A percentile compares a stretch with the other conserved stretches of the same genome.
Conservation (phyloP, 805 yeast genomes). For the baker's yeast (Saccharomyces cerevisiae) region DNA sequence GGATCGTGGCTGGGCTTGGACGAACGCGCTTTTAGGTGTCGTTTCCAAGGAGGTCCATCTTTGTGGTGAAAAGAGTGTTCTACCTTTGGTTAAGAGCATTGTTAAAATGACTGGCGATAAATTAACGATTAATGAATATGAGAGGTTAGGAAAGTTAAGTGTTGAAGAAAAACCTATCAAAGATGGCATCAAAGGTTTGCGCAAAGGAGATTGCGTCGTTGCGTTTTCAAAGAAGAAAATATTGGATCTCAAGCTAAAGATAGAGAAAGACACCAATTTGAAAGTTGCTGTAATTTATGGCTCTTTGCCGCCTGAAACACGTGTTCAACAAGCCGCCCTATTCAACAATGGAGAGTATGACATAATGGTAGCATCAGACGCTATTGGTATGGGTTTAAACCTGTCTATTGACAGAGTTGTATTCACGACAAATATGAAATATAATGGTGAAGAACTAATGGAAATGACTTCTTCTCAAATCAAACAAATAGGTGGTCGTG, state of each 20-base stretch:
- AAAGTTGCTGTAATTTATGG: slow-evolving; percentile 91
- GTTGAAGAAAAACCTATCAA: slow-evolving; percentile 39
- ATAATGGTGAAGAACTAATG: slow-evolving; percentile 49
- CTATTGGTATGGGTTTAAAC: slow-evolving; percentile 95
- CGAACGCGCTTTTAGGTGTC: slow-evolving; percentile 80
- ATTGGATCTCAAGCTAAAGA: slow-evolving; percentile 54
- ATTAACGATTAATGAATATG: slow-evolving; percentile 58
- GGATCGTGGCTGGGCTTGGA: slow-evolving; percentile 88
- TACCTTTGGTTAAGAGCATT: slow-evolving; percentile 54
- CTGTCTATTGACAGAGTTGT: slow-evolving; percentile 73
- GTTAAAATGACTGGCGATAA: slow-evolving; percentile 72
- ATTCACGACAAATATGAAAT: slow-evolving; percentile 61
- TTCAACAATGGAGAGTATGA: slow-evolving; percentile 78
- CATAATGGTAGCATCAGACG: slow-evolving; percentile 89
- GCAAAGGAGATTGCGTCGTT: slow-evolving; percentile 80
- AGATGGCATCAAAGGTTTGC: slow-evolving; percentile 22
- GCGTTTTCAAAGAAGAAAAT: slow-evolving; percentile 75
- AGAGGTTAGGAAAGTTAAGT: slow-evolving; percentile 64
- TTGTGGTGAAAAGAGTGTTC: slow-evolving; percentile 87
- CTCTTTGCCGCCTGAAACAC: slow-evolving; percentile 88
- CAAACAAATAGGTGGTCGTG: slow-evolving; percentile 94
- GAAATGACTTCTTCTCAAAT: slow-evolving; percentile 54
- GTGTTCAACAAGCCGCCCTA: slow-evolving; percentile 71
- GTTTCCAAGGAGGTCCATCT: slow-evolving; percentile 78
- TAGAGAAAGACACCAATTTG: slow-evolving; percentile 53